These are phyloP conservation scores for Apiospora malaysiana DNA, from an alignment of 2,329 filamentous ascomycete species.

Conservation along the genomic window DNA sequence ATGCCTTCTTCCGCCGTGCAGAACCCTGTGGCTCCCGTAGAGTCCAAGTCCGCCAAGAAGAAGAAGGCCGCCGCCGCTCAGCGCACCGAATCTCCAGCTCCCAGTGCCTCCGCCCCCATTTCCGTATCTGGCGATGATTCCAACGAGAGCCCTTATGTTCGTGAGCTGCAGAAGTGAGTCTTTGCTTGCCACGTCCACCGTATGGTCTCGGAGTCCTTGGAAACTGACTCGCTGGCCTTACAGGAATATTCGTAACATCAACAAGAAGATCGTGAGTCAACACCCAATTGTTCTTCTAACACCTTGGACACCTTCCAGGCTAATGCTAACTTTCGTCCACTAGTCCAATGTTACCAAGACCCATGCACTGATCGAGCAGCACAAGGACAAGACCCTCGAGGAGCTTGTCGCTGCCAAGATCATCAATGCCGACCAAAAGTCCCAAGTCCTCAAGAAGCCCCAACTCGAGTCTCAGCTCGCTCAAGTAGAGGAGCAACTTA, in stretches of 20 bases:
- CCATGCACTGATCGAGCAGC: constrained; percentile 70
- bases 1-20: constrained; percentile 71
- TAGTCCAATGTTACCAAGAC: constrained; percentile 73
- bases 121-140: constrained; percentile 57
- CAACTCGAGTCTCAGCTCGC: constrained; percentile 70
- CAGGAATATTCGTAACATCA: constrained; percentile 88
- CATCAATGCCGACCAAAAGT: constrained; percentile 82
- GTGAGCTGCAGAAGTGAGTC: constrained; percentile 88
- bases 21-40: constrained; percentile 65
- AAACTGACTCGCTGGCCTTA: constrained; percentile 27
- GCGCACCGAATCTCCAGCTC: constrained; percentile 62
- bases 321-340: not conserved
- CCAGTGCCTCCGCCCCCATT: constrained; percentile 53
- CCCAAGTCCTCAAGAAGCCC: constrained; percentile 79
- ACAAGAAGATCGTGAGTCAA: constrained; percentile 86
- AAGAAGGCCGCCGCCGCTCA: constrained; percentile 64
- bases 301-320: not conserved
- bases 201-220: constrained; percentile 20
- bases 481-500: constrained; percentile 76
- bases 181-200: constrained; percentile 16
- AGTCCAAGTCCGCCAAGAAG: constrained; percentile 72
- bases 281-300: not conserved
- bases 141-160: constrained; percentile 79
- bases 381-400: constrained; percentile 74
- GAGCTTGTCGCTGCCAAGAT: constrained; percentile 73